Percentiles rank a stretch among this genome's conserved stretches.
Conservation (phyloP, 192 early-diverging fungal species). For the Tieghemiomyces parasiticus region DNA sequence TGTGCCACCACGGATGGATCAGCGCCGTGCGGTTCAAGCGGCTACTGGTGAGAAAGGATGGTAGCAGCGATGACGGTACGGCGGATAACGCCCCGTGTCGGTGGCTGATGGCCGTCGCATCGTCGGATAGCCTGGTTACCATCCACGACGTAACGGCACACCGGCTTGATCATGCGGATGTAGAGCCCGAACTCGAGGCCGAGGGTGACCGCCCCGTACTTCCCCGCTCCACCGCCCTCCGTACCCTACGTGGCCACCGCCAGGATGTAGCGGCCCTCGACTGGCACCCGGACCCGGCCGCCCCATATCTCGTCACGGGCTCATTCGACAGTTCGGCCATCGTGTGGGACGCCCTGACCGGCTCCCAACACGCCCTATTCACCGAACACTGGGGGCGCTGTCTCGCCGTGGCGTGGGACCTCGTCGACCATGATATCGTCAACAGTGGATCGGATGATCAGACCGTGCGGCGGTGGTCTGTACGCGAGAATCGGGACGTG, state of each 20-base stretch:
- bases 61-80: background rate
- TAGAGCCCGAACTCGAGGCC: background rate
- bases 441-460: constrained; percentile 5
- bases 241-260: background rate
- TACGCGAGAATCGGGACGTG: background rate
- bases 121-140: background rate
- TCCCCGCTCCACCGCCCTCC: background rate
- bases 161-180: background rate
- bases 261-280: background rate
- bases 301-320: background rate
- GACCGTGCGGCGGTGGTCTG: constrained; percentile 6
- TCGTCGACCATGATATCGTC: background rate
- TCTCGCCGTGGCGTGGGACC: background rate
- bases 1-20: constrained; percentile 8
- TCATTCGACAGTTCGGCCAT: constrained; percentile 2
- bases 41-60: too few relatives aligned
- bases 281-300: background rate
- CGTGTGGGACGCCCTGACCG: background rate
- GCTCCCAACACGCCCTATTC: background rate
- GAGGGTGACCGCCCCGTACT: background rate
- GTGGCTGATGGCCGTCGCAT: background rate
- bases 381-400: constrained; percentile 3
- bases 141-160: background rate
- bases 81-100: background rate
- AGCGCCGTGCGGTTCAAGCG: background rate